phyloP scores from a whole-genome alignment of 257 asterid species.

The Solanum infundibuliforme region DNA sequence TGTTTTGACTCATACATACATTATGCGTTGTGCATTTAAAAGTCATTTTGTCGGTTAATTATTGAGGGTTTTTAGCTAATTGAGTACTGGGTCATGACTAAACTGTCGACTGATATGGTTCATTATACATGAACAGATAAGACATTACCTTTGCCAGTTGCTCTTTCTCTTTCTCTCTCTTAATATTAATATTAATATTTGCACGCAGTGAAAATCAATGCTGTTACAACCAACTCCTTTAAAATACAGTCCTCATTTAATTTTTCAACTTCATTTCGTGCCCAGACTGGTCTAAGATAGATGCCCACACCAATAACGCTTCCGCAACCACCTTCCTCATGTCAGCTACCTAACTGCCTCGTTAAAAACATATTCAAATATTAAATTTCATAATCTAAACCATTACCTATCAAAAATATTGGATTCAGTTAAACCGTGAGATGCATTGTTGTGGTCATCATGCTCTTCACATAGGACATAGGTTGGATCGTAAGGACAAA shows the following conservation, averaged over 20 bases:
- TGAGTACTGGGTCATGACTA: neutral
- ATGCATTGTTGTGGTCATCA: neutral
- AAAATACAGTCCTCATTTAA: conserved; percentile 29
- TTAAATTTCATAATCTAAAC: neutral
- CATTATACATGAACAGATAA: neutral
- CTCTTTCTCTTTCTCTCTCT: neutral
- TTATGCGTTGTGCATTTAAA: neutral
- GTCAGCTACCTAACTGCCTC: neutral
- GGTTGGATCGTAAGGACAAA: neutral
- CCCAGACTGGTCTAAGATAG: neutral
- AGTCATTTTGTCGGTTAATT: neutral
- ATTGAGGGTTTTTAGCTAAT: neutral
- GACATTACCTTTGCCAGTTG: neutral
- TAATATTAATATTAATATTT: conserved; percentile 8
- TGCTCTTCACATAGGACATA: neutral
- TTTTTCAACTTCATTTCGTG: conserved; percentile 36
- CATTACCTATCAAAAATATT: neutral
- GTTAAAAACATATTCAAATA: neutral
- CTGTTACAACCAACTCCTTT: conserved; percentile 11
- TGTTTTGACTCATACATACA: neutral
- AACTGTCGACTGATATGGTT: conserved; percentile 1
- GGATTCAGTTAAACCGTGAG: neutral
- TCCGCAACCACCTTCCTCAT: neutral
- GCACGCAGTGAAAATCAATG: conserved; percentile 29
- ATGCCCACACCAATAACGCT: neutral